phyloP scores from a whole-genome alignment of 345 rosid genomes.

The Rhodomyrtus tomentosa region DNA sequence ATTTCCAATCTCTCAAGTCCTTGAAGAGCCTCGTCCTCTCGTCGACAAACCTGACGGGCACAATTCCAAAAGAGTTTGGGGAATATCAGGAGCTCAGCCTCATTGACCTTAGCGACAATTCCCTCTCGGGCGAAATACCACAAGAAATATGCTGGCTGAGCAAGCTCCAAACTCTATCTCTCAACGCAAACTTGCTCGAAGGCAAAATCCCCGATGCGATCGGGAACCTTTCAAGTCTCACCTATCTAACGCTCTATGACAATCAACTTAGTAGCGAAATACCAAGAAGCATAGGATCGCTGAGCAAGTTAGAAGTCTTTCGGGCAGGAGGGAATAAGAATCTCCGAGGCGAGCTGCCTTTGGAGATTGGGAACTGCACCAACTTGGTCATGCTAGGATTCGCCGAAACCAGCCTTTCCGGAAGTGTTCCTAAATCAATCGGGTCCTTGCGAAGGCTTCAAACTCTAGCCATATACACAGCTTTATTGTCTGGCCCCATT shows the following conservation, averaged over 20 bases:
- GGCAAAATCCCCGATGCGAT: constrained; percentile 4
- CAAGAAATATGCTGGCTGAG: constrained; percentile 2
- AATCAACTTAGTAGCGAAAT: constrained; percentile 5
- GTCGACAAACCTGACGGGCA: constrained; percentile 4
- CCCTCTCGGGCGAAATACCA: constrained; percentile 5
- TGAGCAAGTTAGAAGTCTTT: constrained; percentile 18
- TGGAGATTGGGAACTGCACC: constrained; percentile 37
- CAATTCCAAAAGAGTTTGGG: constrained; percentile 8
- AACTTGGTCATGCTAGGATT: constrained; percentile 30
- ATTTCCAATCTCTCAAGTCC: constrained; percentile 7
- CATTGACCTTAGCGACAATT: constrained; percentile 7
- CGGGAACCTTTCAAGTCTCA: constrained; percentile 11
- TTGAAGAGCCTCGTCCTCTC: constrained; percentile 8
- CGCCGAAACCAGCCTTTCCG: constrained; percentile 36
- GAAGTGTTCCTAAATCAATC: constrained; percentile 27
- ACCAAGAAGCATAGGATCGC: constrained; percentile 9
- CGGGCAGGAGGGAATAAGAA: constrained; percentile 38
- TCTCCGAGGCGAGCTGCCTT: constrained; percentile 27
- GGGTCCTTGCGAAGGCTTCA: constrained; percentile 26
- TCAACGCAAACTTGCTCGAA: constrained; percentile 5
- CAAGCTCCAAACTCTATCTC: constrained; percentile 5
- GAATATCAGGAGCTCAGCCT: background rate
- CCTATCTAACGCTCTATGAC: constrained; percentile 8
- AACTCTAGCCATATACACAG: constrained; percentile 26
- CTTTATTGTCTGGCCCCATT: constrained; percentile 24